phyloP scores from a whole-genome alignment of 176 grass and related monocot genomes.

The Elymus sibiricus region DNA sequence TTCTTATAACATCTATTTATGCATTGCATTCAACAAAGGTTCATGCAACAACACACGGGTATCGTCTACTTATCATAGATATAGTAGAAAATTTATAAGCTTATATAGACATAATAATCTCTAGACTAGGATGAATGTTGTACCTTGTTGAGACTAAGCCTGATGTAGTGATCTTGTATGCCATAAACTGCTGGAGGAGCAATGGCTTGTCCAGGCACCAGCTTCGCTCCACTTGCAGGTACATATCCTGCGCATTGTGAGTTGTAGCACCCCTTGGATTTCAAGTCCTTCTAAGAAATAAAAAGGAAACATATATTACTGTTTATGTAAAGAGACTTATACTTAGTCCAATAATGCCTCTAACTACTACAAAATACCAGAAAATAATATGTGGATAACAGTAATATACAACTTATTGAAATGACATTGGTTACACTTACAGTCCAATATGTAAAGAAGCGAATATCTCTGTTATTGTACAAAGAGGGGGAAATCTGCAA shows the following conservation, averaged over 20 bases:
- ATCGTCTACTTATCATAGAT: background rate
- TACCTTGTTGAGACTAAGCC: constrained; percentile 25
- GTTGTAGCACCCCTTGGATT: constrained; percentile 23
- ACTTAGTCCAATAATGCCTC: background rate
- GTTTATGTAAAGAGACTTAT: background rate
- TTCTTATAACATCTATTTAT: too few species aligned
- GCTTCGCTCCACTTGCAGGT: background rate
- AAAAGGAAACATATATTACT: background rate
- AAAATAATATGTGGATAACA: background rate
- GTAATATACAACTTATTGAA: background rate
- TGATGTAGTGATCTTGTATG: background rate
- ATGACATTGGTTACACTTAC: constrained; percentile 4
- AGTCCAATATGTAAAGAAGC: constrained; percentile 41
- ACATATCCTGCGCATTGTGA: constrained; percentile 24
- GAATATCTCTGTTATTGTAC: constrained; percentile 35
- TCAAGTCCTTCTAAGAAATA: background rate
- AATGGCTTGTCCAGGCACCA: constrained; percentile 34
- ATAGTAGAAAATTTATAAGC: background rate
- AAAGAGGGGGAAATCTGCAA: constrained; percentile 25
- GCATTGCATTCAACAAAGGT: too few species aligned
- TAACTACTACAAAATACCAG: background rate
- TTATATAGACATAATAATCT: background rate
- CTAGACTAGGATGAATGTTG: background rate
- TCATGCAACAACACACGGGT: too few species aligned
- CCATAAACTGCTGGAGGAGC: constrained; percentile 17